Conservation (phyloP, 345 rosid genomes). For the Schrenkiella parvula region DNA sequence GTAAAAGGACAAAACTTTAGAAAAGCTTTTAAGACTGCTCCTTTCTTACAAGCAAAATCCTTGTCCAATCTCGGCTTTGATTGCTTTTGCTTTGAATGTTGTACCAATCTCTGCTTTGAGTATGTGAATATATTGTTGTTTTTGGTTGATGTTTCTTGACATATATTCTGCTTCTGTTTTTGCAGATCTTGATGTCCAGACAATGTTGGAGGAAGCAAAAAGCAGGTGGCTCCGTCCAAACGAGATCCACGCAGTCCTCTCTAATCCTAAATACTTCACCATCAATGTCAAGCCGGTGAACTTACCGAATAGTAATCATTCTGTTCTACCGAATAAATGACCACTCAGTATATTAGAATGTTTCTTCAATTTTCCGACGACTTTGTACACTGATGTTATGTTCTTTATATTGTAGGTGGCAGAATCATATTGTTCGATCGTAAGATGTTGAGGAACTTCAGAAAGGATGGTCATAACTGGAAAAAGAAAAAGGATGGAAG, state of each 20-base stretch:
- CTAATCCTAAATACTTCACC: conserved; percentile 63
- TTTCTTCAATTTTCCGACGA: background rate
- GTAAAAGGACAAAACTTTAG: background rate
- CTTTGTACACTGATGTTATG: background rate
- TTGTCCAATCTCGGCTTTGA: background rate
- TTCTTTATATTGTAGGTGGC: conserved; percentile 55
- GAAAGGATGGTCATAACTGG: conserved; percentile 99
- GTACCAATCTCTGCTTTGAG: background rate
- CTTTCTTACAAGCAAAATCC: background rate
- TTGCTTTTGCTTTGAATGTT: background rate
- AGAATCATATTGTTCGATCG: conserved; percentile 74
- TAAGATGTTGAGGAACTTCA: conserved; percentile 94
- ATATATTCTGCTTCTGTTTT: conserved; percentile 1
- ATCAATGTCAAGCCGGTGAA: conserved; percentile 77
- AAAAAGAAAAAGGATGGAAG: conserved; percentile 98
- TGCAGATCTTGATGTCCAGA: conserved; percentile 73
- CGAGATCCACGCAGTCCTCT: conserved; percentile 83
- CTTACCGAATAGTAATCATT: conserved; percentile 67
- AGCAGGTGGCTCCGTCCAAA: conserved; percentile 96
- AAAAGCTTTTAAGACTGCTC: background rate
- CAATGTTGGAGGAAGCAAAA: conserved; percentile 69
- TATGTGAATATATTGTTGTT: background rate
- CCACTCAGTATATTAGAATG: background rate
- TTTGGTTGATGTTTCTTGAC: conserved; percentile 1
- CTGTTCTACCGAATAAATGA: background rate